Conservation (phyloP, 75 land plant species). For the Larix kaempferi region DNA sequence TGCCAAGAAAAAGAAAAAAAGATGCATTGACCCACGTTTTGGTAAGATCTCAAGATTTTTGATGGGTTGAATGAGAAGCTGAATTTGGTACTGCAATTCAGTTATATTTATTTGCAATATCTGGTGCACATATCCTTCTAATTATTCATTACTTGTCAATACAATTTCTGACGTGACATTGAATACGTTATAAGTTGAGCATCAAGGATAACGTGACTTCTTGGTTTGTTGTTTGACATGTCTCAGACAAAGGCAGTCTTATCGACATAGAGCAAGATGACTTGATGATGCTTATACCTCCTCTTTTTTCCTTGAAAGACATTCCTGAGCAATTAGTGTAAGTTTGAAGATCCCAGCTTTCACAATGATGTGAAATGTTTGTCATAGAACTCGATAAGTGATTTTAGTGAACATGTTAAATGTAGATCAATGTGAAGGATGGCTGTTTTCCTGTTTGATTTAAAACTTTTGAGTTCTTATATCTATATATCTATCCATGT, state of each 20-base stretch:
- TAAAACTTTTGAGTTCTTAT: not conserved
- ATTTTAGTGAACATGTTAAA: not conserved
- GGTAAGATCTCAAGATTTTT: conserved; percentile 15
- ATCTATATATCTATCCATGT: not conserved
- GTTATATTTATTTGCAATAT: not conserved
- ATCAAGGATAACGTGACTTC: not conserved
- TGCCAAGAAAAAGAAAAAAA: conserved; percentile 52
- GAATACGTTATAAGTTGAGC: too few species aligned
- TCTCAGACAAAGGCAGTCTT: conserved; percentile 41
- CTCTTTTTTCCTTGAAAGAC: conserved; percentile 85
- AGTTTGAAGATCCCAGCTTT: conserved; percentile 18
- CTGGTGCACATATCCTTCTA: not conserved
- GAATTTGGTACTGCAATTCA: not conserved
- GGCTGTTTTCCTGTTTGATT: not conserved
- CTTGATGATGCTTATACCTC: conserved; percentile 79
- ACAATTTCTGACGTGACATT: not conserved
- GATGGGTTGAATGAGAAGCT: not conserved
- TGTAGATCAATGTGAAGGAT: not conserved
- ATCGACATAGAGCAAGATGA: conserved; percentile 72
- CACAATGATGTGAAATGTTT: not conserved
- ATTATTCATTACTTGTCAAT: not conserved
- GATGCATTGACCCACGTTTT: conserved; percentile 30
- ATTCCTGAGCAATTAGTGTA: conserved; percentile 80
- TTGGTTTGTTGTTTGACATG: not conserved
- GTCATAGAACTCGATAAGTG: too few species aligned